Conservation (phyloP, 345 rosid species). For the Rhodomyrtus tomentosa region DNA sequence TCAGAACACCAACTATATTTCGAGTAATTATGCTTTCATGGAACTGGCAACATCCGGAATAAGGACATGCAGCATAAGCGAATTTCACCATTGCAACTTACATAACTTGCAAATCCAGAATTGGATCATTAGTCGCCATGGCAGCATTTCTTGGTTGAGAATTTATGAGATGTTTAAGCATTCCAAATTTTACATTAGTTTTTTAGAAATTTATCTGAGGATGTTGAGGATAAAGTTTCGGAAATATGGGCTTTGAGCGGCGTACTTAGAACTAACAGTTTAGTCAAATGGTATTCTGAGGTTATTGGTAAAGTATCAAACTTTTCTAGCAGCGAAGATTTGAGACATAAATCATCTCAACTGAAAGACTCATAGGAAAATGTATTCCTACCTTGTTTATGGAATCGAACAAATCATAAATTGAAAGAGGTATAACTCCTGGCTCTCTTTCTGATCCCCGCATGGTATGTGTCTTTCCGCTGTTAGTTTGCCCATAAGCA, state of each 20-base stretch:
- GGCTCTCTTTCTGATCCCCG: constrained; percentile 69
- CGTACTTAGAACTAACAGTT: neutral
- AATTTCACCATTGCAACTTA: neutral
- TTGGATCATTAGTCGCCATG: neutral
- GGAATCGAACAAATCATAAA: constrained; percentile 53
- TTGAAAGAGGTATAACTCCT: constrained; percentile 86
- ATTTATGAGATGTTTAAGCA: neutral
- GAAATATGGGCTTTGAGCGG: neutral
- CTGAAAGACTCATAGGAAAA: neutral
- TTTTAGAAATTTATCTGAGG: neutral
- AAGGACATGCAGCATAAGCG: neutral
- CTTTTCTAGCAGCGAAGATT: neutral
- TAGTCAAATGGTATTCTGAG: neutral
- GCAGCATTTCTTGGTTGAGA: neutral
- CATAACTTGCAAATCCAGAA: neutral
- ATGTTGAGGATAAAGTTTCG: neutral
- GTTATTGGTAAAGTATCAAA: neutral
- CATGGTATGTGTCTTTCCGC: constrained; percentile 97
- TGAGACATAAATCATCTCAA: neutral
- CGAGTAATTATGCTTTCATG: neutral
- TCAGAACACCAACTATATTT: neutral
- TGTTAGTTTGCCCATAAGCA: constrained; percentile 94
- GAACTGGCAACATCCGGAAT: neutral
- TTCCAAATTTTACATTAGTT: neutral
- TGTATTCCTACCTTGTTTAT: constrained; percentile 64